Conservation (phyloP, 306 rosid species). For the Cucumis melo region DNA sequence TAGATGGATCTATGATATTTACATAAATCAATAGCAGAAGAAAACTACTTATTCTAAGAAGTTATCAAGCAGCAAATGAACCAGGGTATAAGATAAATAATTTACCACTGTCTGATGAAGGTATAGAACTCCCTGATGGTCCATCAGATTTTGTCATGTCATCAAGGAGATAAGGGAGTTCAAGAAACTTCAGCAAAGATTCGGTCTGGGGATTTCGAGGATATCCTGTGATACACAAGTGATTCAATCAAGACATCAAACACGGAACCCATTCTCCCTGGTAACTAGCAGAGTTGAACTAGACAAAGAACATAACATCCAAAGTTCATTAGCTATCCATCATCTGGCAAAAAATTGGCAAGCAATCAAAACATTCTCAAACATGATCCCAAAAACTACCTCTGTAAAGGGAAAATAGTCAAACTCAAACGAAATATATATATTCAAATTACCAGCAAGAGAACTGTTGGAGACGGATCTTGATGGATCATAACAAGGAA, state of each 20-base stretch:
- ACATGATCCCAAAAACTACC: background rate
- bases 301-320: background rate
- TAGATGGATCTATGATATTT: background rate
- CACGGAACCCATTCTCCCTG: background rate
- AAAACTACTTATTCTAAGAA: background rate
- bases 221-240: conserved; percentile 28
- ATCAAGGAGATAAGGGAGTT: conserved; percentile 82
- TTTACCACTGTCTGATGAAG: conserved; percentile 40
- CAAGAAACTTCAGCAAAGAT: conserved; percentile 66
- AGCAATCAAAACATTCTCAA: background rate
- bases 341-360: background rate
- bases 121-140: conserved; percentile 25
- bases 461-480: conserved; percentile 18
- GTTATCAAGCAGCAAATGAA: background rate
- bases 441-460: conserved; percentile 24
- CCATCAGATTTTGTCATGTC: conserved; percentile 26
- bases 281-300: background rate
- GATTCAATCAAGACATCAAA: background rate
- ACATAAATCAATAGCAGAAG: background rate
- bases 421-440: background rate
- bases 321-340: background rate
- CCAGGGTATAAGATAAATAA: background rate
- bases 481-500: conserved; percentile 56
- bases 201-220: conserved; percentile 75
- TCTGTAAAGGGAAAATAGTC: background rate